Evolutionary conservation across 495 filamentous ascomycete species (phyloP).

Genomic region (Daldinia concentrica): DNA sequence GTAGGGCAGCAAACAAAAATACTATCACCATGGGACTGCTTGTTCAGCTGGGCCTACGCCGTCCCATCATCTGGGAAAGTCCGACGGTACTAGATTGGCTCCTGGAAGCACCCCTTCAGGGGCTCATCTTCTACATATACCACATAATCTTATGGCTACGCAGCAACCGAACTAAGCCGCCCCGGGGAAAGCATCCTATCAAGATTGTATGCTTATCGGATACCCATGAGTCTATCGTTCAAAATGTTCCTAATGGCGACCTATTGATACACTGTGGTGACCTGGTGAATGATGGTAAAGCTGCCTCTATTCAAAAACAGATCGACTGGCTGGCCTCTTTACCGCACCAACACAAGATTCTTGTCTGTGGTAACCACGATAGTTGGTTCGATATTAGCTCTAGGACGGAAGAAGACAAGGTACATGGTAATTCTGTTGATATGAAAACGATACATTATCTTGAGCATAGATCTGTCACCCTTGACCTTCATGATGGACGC

Average conservation of each 20-base stretch:
- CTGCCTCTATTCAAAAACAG: constrained; percentile 75
- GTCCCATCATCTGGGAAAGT: constrained; percentile 57
- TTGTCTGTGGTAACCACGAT: constrained; percentile 92
- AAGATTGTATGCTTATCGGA: constrained; percentile 90
- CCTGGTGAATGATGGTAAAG: constrained; percentile 75
- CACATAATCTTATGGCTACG: constrained; percentile 69
- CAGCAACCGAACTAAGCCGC: constrained; percentile 64
- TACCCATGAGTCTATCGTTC: constrained; percentile 73
- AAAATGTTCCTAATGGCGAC: constrained; percentile 76
- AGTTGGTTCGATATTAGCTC: constrained; percentile 73
- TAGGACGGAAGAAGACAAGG: constrained; percentile 52
- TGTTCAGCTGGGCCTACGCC: constrained; percentile 49
- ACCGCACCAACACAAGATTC: constrained; percentile 80
- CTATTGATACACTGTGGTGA: constrained; percentile 92
- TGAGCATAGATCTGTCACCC: constrained; percentile 54
- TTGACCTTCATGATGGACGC: constrained; percentile 61
- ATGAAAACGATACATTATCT: constrained; percentile 62
- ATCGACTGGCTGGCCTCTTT: constrained; percentile 80
- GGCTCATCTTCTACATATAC: constrained; percentile 62
- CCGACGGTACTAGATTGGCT: constrained; percentile 60
- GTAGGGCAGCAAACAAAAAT: constrained; percentile 19
- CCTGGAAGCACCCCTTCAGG: constrained; percentile 62
- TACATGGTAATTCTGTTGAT: constrained; percentile 48
- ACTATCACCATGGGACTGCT: constrained; percentile 48
- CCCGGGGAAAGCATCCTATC: constrained; percentile 63